phyloP scores from a whole-genome alignment of 257 asterid genomes.

The Solanum habrochaites region DNA sequence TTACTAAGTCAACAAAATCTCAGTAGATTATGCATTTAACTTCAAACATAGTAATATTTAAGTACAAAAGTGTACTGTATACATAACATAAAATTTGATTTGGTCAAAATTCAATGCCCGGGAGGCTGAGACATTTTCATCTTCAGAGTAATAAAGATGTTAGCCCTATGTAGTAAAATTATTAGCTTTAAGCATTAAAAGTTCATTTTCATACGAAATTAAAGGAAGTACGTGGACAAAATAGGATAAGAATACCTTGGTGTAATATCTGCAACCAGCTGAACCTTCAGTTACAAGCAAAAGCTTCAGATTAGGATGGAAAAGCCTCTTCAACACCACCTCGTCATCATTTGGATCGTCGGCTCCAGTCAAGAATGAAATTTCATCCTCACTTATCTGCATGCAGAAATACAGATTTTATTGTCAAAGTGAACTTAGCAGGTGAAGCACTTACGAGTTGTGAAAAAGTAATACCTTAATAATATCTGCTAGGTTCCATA shows the following conservation, averaged over 20 bases:
- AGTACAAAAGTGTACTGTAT: not conserved
- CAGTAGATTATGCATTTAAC: not conserved
- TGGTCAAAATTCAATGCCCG: not conserved
- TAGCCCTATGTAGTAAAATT: not conserved
- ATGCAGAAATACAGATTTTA: not conserved
- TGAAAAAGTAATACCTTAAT: conserved; percentile 48
- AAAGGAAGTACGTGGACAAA: not conserved
- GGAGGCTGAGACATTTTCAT: not conserved
- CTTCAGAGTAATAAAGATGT: not conserved
- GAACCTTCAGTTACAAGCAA: conserved; percentile 80
- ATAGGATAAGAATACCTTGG: conserved; percentile 38
- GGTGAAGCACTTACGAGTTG: not conserved
- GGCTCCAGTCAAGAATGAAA: conserved; percentile 64
- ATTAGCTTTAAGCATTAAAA: not conserved
- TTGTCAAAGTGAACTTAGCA: not conserved
- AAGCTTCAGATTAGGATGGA: conserved; percentile 63
- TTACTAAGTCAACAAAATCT: not conserved
- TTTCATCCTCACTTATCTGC: conserved; percentile 88
- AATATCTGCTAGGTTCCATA: conserved; percentile 81
- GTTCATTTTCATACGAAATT: not conserved
- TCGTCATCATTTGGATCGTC: conserved; percentile 56
- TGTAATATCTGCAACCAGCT: conserved; percentile 81
- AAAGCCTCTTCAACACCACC: conserved; percentile 70
- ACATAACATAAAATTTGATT: not conserved
- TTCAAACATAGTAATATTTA: not conserved